Evolutionary conservation across 176 grass and related monocot genomes (phyloP).

Genomic region (Cocos nucifera): DNA sequence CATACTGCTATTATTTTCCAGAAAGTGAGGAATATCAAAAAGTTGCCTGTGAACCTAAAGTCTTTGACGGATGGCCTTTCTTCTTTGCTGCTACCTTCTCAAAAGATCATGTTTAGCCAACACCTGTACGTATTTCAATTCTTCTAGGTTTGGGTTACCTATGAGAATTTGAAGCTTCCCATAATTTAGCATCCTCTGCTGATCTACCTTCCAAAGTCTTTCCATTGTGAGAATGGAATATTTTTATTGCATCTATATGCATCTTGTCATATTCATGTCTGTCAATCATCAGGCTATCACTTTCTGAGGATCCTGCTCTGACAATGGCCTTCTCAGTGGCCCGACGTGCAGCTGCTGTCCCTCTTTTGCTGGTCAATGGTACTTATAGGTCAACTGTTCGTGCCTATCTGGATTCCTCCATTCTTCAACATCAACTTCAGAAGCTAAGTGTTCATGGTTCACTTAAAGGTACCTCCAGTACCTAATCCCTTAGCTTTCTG

Average conservation of each 20-base stretch:
- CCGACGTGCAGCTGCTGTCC: slow-evolving; percentile 76
- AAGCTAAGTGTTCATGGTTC: slow-evolving; percentile 44
- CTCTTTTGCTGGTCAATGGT: slow-evolving; percentile 87
- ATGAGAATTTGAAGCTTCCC: not conserved
- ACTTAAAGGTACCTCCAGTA: slow-evolving; percentile 49
- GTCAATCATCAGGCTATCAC: slow-evolving; percentile 37
- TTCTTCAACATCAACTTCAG: slow-evolving; percentile 84
- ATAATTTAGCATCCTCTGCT: not conserved
- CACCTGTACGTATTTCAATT: slow-evolving; percentile 40
- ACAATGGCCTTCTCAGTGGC: slow-evolving; percentile 91
- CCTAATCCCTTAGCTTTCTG: no score
- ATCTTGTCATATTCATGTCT: slow-evolving; percentile 1
- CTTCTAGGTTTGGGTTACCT: slow-evolving; percentile 3
- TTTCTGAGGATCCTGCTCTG: slow-evolving; percentile 66
- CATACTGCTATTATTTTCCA: slow-evolving; percentile 21
- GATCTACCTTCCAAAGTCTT: no score
- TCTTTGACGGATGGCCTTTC: slow-evolving; percentile 56
- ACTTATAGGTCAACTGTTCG: slow-evolving; percentile 87
- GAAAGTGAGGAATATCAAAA: slow-evolving; percentile 67
- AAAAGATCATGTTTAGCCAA: slow-evolving; percentile 57
- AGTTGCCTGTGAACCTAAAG: slow-evolving; percentile 80
- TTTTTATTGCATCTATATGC: not conserved
- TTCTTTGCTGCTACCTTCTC: slow-evolving; percentile 65
- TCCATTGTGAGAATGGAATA: not conserved
- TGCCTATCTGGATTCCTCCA: slow-evolving; percentile 78